Conservation (phyloP, 768 basidiomycete genomes). For the Chalciporus chontae region DNA sequence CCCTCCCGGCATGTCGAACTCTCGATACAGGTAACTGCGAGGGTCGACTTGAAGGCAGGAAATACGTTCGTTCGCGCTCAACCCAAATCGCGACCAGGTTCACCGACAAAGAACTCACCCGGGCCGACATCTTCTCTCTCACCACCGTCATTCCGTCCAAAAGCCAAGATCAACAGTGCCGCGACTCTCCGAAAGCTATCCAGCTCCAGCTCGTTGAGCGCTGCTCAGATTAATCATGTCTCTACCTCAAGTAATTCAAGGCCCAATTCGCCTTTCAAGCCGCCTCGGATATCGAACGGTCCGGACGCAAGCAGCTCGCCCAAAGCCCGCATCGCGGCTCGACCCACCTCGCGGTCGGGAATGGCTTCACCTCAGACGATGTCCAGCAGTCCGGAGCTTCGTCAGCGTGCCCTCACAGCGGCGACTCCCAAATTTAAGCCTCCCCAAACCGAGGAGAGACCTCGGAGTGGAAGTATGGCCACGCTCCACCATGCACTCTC, state of each 20-base stretch:
- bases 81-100: conserved; percentile 43
- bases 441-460: conserved; percentile 32
- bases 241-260: conserved; percentile 42
- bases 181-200: conserved; percentile 36
- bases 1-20: conserved; percentile 14
- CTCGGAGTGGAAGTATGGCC: conserved; percentile 28
- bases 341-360: conserved; percentile 28
- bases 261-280: conserved; percentile 37
- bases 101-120: conserved; percentile 43
- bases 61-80: conserved; percentile 29
- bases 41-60: conserved; percentile 39
- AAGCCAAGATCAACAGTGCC: conserved; percentile 59
- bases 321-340: conserved; percentile 26
- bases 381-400: conserved; percentile 20
- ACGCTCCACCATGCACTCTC: conserved; percentile 26
- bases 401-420: conserved; percentile 30
- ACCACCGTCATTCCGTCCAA: conserved; percentile 40
- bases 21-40: conserved; percentile 48
- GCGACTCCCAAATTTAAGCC: conserved; percentile 22
- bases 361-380: conserved; percentile 7
- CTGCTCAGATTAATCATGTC: conserved; percentile 22
- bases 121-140: conserved; percentile 25
- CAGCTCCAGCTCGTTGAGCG: conserved; percentile 19
- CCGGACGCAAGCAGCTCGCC: conserved; percentile 23
- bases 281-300: conserved; percentile 33